Evolutionary conservation across 208 protist genomes (phyloP).

Genomic region (Borovskyia barvae): DNA sequence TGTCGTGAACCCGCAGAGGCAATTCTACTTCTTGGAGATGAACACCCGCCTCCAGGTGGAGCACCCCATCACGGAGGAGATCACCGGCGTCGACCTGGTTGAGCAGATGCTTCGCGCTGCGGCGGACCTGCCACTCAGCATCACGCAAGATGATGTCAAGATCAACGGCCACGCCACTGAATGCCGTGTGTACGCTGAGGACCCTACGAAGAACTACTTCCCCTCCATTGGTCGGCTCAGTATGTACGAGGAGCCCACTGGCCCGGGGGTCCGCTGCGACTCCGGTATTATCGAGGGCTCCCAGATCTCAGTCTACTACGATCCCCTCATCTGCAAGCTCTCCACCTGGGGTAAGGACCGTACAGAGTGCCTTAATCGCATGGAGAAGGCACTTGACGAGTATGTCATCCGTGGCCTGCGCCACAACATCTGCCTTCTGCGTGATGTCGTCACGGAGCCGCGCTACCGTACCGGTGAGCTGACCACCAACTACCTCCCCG

Average conservation of each 20-base stretch:
- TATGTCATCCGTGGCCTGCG: constrained; percentile 91
- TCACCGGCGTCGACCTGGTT: constrained; percentile 93
- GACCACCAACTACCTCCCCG: constrained; percentile 82
- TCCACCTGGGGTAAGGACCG: constrained; percentile 89
- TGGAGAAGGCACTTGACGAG: constrained; percentile 70
- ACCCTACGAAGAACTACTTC: constrained; percentile 89
- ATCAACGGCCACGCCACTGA: constrained; percentile 91
- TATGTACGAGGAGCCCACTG: constrained; percentile 27
- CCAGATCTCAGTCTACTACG: constrained; percentile 93
- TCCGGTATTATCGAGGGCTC: constrained; percentile 80
- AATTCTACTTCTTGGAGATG: constrained; percentile 99
- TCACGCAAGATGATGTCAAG: constrained; percentile 77
- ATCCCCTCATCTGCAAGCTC: constrained; percentile 98
- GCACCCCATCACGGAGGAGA: constrained; percentile 96
- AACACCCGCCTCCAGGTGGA: constrained; percentile 98
- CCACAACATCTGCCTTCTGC: constrained; percentile 89
- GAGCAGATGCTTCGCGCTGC: constrained; percentile 92
- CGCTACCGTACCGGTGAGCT: constrained; percentile 66
- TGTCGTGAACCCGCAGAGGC: constrained; percentile 90
- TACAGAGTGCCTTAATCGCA: constrained; percentile 51
- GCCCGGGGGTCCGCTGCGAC: constrained; percentile 71
- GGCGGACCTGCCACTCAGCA: constrained; percentile 57
- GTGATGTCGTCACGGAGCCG: constrained; percentile 48
- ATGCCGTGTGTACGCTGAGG: constrained; percentile 96
- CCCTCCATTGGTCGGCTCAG: constrained; percentile 54